Conservation (phyloP, 805 yeast genomes). For the Candida broadrunensis region DNA sequence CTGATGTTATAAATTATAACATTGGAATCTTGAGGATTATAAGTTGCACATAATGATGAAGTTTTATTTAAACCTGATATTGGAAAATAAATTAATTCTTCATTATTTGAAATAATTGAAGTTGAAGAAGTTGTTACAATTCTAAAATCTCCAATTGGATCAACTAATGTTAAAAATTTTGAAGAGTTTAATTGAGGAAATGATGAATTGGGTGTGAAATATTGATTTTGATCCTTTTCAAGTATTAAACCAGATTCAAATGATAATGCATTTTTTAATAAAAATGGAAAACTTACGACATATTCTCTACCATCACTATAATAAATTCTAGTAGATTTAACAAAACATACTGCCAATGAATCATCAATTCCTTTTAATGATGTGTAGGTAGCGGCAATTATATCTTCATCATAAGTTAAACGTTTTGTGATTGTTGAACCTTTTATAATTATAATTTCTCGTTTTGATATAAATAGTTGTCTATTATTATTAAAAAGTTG, state of each 20-base stretch:
- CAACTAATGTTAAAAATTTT: slow-evolving; percentile 63
- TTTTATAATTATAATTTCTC: slow-evolving; percentile 46
- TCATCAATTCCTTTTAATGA: slow-evolving; percentile 30
- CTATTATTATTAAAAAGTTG: slow-evolving; percentile 25
- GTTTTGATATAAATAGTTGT: slow-evolving; percentile 31
- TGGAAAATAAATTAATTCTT: slow-evolving; percentile 58
- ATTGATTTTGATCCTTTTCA: slow-evolving; percentile 42
- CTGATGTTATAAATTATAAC: slow-evolving; percentile 58
- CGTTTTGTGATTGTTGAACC: slow-evolving; percentile 47
- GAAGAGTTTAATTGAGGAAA: slow-evolving; percentile 18
- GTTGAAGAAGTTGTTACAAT: slow-evolving; percentile 68
- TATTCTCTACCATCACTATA: slow-evolving; percentile 57
- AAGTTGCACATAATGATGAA: slow-evolving; percentile 53
- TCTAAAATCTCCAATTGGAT: slow-evolving; percentile 75
- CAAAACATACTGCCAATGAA: slow-evolving; percentile 56
- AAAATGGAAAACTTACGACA: slow-evolving; percentile 68
- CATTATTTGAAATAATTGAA: slow-evolving; percentile 57
- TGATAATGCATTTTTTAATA: slow-evolving; percentile 56
- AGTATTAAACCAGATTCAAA: slow-evolving; percentile 67
- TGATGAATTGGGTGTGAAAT: not conserved
- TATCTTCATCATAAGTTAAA: slow-evolving; percentile 47
- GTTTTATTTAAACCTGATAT: slow-evolving; percentile 25
- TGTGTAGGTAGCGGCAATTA: slow-evolving; percentile 63
- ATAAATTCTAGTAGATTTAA: slow-evolving; percentile 61
- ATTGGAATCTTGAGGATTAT: slow-evolving; percentile 41